Evolutionary conservation across 352 stramenopile genomes (phyloP), one percentile per base, ranked within the genome.

Genomic region (Globisporangium megalacanthum): DNA sequence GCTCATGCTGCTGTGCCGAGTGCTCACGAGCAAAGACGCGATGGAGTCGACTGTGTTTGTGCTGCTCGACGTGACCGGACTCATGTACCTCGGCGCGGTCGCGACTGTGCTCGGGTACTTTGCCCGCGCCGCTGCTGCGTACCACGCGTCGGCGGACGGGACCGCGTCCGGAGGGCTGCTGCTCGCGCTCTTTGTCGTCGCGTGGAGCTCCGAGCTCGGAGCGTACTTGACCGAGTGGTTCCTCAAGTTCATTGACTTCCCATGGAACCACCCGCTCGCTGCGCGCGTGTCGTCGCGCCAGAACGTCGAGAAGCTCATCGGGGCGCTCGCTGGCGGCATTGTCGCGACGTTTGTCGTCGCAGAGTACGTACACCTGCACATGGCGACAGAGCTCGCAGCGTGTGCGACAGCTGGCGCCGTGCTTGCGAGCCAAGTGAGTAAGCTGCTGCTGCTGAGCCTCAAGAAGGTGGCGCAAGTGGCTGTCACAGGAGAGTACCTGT

Each of bases 11-110:
- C 70, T 86, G 44, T 60, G 54, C 1, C 72, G 75, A 4, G 72
- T 77, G 3, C 35, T 88, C 17, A 78, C 72, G 2, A 83, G 78
- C 49, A 83, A 88, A 57, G 78, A 88, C 35, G 54, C 74, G 0
- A 80, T 86, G 66, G 78, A 88, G 61, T 86, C 73, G 17, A 57
- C 71, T 0, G 72, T 85, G 10, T 75, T 82, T 64, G 72, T 72
- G 45, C 65, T 85, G 10, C 58, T 88, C 11, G 78, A 88, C 57
- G 54, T 86, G 37, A 51, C 66, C 5, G 73, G 75, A 0, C 53
- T 88, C 17, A 47, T 88, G 13, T 86, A 86, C 46, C 35, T 85
- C 10, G 72, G 68, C 37, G 68, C 67, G 46, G 59, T 70, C 15
- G 70, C 66, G 29, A 76, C 66, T 14, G 74, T 85, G 19, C 50